phyloP scores from a whole-genome alignment of 495 filamentous ascomycete species.

The Trichoderma reesei region DNA sequence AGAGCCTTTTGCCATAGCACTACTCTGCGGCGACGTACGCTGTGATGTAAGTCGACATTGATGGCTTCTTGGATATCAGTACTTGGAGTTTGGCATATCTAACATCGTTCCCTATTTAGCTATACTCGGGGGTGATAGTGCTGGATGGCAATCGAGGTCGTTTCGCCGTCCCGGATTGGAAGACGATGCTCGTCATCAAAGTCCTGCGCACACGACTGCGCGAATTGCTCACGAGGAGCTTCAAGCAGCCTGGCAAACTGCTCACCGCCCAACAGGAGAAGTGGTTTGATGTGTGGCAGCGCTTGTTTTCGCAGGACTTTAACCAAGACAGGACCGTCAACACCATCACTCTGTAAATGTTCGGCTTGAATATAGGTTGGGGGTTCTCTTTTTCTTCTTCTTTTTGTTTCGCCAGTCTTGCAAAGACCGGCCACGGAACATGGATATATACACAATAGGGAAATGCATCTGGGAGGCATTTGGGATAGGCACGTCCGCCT shows the following conservation, averaged over 20 bases:
- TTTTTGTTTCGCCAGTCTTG: not conserved
- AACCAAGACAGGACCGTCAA: not conserved
- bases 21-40: conserved; percentile 79
- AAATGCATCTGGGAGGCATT: not conserved
- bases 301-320: conserved; percentile 34
- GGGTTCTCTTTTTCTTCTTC: not conserved
- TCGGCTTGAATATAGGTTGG: not conserved
- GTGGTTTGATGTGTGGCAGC: conserved; percentile 66
- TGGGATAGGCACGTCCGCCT: not conserved
- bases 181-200: conserved; percentile 77
- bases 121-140: conserved; percentile 76
- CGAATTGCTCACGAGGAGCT: conserved; percentile 59
- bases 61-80: not conserved
- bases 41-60: conserved; percentile 46
- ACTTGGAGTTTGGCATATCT: not conserved
- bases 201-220: conserved; percentile 55
- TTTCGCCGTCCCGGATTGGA: conserved; percentile 86
- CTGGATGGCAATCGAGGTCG: conserved; percentile 80
- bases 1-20: conserved; percentile 67
- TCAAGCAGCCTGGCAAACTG: conserved; percentile 64
- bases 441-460: not conserved
- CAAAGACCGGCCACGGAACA: conserved; percentile 1
- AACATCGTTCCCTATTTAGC: conserved; percentile 25
- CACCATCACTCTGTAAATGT: not conserved
- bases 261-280: conserved; percentile 54